Conservation (phyloP, 805 yeast genomes). For the Pichia ethanolica region DNA sequence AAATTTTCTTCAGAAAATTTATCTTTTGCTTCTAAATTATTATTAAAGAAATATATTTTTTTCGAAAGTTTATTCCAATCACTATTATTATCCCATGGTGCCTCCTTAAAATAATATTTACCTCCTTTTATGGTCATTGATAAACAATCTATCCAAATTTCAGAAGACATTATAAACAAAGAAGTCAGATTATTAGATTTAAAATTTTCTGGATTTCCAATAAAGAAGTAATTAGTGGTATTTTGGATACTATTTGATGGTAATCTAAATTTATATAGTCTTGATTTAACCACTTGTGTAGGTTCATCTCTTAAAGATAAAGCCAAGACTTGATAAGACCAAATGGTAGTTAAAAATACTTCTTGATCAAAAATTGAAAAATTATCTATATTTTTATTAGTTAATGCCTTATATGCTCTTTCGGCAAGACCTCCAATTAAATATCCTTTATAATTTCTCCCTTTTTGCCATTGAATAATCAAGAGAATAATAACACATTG, state of each 20-base stretch:
- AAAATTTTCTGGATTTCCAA: neutral
- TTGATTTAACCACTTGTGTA: neutral
- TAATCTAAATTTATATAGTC: neutral
- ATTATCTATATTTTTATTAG: neutral
- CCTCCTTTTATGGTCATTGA: neutral
- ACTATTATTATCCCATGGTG: neutral
- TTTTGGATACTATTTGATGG: neutral
- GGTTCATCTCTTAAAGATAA: conserved; percentile 1
- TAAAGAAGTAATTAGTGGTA: too few relatives aligned
- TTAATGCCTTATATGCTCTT: neutral
- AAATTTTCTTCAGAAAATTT: neutral
- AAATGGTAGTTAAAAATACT: neutral
- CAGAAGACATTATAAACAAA: neutral
- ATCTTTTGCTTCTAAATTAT: neutral
- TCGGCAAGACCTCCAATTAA: neutral
- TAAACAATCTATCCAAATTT: conserved; percentile 1
- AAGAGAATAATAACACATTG: neutral
- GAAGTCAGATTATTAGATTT: neutral
- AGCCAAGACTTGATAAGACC: neutral
- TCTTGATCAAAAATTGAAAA: neutral
- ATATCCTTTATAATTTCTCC: conserved; percentile 1
- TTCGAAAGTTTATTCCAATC: neutral
- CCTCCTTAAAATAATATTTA: neutral
- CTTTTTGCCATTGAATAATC: conserved; percentile 1
- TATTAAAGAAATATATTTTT: neutral